Evolutionary conservation across 305 asterid species (phyloP).

Genomic region (Nicotiana rustica): DNA sequence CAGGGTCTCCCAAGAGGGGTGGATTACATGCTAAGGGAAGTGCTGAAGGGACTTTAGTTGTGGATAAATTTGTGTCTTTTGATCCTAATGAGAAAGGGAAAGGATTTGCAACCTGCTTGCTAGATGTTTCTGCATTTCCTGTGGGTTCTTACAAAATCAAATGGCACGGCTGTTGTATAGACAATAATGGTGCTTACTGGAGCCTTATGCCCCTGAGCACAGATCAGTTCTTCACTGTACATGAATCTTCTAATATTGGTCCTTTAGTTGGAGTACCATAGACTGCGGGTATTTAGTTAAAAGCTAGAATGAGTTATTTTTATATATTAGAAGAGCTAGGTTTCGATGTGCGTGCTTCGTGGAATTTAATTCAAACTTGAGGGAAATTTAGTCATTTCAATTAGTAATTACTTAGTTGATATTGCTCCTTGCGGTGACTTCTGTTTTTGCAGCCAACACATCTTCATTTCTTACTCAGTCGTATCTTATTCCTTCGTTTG

Average conservation of each 20-base stretch:
- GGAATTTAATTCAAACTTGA: too few species aligned
- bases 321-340: neutral
- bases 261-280: neutral
- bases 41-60: constrained; percentile 37
- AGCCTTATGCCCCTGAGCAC: constrained; percentile 64
- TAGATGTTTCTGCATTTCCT: constrained; percentile 67
- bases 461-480: too few species aligned
- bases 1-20: constrained; percentile 44
- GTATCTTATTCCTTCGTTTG: too few species aligned
- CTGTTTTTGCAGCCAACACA: too few species aligned
- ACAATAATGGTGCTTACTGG: constrained; percentile 70
- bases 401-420: too few species aligned
- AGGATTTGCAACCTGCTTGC: constrained; percentile 83
- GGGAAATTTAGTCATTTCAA: too few species aligned
- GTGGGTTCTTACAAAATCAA: constrained; percentile 70
- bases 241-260: constrained; percentile 17
- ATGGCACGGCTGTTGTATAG: constrained; percentile 77
- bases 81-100: constrained; percentile 62
- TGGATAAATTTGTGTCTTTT: constrained; percentile 57
- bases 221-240: constrained; percentile 59
- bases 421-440: too few species aligned
- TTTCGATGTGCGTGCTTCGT: too few species aligned
- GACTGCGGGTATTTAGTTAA: constrained; percentile 19
- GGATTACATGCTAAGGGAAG: constrained; percentile 36
- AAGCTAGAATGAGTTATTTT: neutral